Conservation (phyloP, 805 yeast genomes). For the Diddensiella caesifluorescens region DNA sequence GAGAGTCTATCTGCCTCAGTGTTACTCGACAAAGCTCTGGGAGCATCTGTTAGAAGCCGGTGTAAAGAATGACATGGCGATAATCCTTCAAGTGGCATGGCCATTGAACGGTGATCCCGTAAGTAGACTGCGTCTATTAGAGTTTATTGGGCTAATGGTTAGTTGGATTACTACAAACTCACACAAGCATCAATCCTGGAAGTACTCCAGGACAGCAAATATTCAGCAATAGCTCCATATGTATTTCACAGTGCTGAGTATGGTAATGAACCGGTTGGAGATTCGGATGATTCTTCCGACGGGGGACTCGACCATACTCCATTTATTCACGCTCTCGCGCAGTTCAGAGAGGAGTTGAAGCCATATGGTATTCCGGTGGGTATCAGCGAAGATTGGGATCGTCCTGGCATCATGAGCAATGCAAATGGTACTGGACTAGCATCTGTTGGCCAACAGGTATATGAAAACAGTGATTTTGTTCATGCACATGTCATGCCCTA, state of each 20-base stretch:
- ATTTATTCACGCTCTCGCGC: conserved; percentile 2
- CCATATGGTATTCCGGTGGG: conserved; percentile 7
- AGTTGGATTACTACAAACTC: conserved; percentile 3
- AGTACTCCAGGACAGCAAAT: neutral
- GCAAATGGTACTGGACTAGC: conserved; percentile 3
- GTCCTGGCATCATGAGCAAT: conserved; percentile 10
- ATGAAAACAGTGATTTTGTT: conserved; percentile 4
- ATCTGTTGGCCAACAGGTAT: conserved; percentile 1
- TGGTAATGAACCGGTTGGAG: conserved; percentile 8
- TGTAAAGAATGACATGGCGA: conserved; percentile 6
- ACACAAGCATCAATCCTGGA: conserved; percentile 3
- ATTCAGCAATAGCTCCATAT: conserved; percentile 4
- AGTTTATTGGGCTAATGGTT: too few relatives aligned
- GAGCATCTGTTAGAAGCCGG: conserved; percentile 4
- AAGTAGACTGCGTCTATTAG: too few relatives aligned
- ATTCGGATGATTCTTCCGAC: conserved; percentile 4
- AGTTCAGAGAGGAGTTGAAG: conserved; percentile 2
- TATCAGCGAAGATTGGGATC: conserved; percentile 10
- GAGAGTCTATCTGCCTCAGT: conserved; percentile 7
- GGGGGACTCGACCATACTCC: conserved; percentile 6
- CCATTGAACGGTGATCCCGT: conserved; percentile 5
- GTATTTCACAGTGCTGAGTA: conserved; percentile 9
- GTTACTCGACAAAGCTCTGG: conserved; percentile 6
- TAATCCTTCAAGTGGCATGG: conserved; percentile 8
- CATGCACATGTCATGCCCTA: conserved; percentile 10